Evolutionary conservation across 1,284 basidiomycete genomes (phyloP).

Genomic region (Cryptococcus amylolentus): DNA sequence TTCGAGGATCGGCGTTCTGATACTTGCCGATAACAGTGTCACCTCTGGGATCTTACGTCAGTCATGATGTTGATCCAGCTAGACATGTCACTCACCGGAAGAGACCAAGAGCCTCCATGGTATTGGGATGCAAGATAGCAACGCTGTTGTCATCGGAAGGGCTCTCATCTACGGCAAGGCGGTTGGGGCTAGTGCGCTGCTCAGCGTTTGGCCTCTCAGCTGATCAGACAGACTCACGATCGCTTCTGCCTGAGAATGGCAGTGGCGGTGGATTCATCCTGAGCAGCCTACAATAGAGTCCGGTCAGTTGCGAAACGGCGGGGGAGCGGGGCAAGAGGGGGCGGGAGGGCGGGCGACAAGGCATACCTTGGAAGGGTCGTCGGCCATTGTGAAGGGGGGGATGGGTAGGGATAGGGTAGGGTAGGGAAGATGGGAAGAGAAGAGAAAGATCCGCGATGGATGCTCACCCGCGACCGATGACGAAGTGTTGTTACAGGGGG

Average conservation of each 20-base stretch:
- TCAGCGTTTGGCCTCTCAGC: not conserved
- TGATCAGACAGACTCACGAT: constrained; percentile 62
- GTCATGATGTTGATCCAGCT: not conserved
- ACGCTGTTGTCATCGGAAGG: constrained; percentile 83
- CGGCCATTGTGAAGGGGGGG: constrained; percentile 22
- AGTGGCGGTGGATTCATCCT: constrained; percentile 62
- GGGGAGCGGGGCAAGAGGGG: not conserved
- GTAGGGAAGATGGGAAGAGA: not conserved
- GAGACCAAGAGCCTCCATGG: constrained; percentile 90
- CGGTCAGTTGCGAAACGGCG: not conserved
- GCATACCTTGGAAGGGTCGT: constrained; percentile 35
- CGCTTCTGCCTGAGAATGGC: constrained; percentile 93
- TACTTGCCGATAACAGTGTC: constrained; percentile 45
- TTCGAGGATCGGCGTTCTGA: not conserved
- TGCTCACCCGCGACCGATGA: not conserved
- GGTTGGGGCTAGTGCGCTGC: constrained; percentile 67
- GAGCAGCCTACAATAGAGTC: constrained; percentile 27
- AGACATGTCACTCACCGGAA: constrained; percentile 65
- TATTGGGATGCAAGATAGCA: constrained; percentile 89
- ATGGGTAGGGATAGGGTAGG: not conserved
- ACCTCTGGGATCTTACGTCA: constrained; percentile 20
- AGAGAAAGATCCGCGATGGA: not conserved
- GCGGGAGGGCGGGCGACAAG: not conserved
- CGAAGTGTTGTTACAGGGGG: not conserved
- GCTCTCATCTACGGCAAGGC: constrained; percentile 89